Evolutionary conservation across 169 alveolate genomes (phyloP).

Genomic region (Plasmodium gonderi): DNA sequence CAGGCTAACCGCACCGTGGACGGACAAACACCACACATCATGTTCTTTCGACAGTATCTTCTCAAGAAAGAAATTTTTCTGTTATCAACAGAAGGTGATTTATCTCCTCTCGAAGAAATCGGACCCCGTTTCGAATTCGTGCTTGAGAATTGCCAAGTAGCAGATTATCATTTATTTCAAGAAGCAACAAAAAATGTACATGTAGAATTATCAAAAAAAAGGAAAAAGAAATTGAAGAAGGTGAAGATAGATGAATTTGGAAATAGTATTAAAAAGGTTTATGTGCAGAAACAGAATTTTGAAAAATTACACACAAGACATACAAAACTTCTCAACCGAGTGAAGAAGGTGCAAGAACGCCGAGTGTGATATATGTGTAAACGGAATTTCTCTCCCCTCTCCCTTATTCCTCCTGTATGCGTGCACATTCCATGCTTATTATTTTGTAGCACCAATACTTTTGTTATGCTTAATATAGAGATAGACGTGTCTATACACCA

Average conservation of each 20-base stretch:
- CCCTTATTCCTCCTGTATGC: no score
- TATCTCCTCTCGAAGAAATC: constrained; percentile 5
- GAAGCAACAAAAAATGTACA: constrained; percentile 31
- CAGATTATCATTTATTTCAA: constrained; percentile 28
- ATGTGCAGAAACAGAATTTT: constrained; percentile 46
- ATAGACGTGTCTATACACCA: no score
- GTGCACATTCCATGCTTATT: no score
- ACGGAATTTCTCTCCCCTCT: no score
- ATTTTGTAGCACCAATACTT: no score
- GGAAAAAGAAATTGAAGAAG: background rate
- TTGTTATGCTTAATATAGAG: no score
- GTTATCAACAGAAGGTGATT: background rate
- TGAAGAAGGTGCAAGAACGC: background rate
- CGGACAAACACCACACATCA: background rate
- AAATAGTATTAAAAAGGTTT: constrained; percentile 29
- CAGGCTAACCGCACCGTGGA: background rate
- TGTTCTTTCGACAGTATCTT: constrained; percentile 41
- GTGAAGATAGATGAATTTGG: constrained; percentile 32
- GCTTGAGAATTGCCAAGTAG: background rate
- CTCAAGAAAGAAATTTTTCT: constrained; percentile 1
- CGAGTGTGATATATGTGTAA: no score
- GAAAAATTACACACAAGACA: constrained; percentile 45
- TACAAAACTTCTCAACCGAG: constrained; percentile 15
- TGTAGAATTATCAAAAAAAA: background rate
- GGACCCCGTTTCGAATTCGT: constrained; percentile 51